A percentile compares a stretch with the other conserved stretches of the same genome.
Evolutionary conservation across 2,329 filamentous ascomycete species (phyloP).

Genomic region (Colletotrichum tanaceti): DNA sequence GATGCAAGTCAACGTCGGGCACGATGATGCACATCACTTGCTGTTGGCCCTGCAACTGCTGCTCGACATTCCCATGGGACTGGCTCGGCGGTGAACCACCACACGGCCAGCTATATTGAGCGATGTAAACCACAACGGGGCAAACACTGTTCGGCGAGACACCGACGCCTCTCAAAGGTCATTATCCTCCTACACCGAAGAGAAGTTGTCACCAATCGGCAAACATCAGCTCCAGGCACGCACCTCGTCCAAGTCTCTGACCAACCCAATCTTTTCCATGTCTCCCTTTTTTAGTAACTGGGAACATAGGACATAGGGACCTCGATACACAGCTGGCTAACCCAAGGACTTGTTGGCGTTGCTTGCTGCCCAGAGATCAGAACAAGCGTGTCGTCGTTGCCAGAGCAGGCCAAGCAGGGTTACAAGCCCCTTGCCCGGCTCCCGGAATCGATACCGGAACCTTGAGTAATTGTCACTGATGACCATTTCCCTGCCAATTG

Average conservation of each 20-base stretch:
- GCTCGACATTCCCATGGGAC: slow-evolving; percentile 13
- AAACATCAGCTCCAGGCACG: slow-evolving; percentile 21
- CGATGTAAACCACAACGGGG: background rate
- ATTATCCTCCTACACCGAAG: background rate
- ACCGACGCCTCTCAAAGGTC: slow-evolving; percentile 13
- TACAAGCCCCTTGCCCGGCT: slow-evolving; percentile 6
- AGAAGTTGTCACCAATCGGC: background rate
- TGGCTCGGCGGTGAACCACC: slow-evolving; percentile 18
- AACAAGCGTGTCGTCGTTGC: background rate
- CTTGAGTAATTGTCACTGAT: slow-evolving; percentile 9
- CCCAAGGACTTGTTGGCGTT: slow-evolving; percentile 2
- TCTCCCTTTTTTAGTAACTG: background rate
- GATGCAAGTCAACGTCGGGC: slow-evolving; percentile 20
- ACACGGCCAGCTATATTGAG: background rate
- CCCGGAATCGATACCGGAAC: slow-evolving; percentile 25
- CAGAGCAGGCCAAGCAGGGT: slow-evolving; percentile 10
- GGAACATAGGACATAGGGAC: slow-evolving; percentile 21
- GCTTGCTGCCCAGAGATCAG: slow-evolving; percentile 18
- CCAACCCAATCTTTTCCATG: slow-evolving; percentile 12
- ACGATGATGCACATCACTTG: slow-evolving; percentile 25
- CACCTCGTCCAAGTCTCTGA: slow-evolving; percentile 2
- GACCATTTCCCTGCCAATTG: background rate
- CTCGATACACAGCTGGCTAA: slow-evolving; percentile 10
- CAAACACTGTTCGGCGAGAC: slow-evolving; percentile 18
- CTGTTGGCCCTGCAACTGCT: slow-evolving; percentile 22